Conservation (phyloP, 2,329 filamentous ascomycete species). For the Didymella sp. region DNA sequence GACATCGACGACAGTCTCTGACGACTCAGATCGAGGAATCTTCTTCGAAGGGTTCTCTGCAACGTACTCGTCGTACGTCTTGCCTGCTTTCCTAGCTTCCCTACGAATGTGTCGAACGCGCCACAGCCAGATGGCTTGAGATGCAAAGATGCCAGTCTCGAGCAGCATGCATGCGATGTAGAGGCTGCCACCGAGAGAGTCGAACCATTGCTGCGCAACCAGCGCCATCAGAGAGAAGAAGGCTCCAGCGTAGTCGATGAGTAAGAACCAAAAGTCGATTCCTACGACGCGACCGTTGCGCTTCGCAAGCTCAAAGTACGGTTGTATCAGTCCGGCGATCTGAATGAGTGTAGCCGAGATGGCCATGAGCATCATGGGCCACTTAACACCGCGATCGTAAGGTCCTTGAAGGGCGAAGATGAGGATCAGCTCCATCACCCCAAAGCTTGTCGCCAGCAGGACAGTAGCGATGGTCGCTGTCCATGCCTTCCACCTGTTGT, state of each 20-base stretch:
- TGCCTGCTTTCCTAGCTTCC: slow-evolving; percentile 60
- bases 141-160: slow-evolving; percentile 66
- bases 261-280: slow-evolving; percentile 65
- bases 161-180: slow-evolving; percentile 66
- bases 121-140: slow-evolving; percentile 65
- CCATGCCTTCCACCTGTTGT: slow-evolving; percentile 57
- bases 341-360: slow-evolving; percentile 65
- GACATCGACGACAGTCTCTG: slow-evolving; percentile 37
- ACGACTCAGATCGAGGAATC: slow-evolving; percentile 29
- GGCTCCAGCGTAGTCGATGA: slow-evolving; percentile 66
- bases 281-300: slow-evolving; percentile 67
- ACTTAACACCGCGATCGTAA: slow-evolving; percentile 61
- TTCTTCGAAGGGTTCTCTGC: slow-evolving; percentile 35
- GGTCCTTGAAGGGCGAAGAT: slow-evolving; percentile 64
- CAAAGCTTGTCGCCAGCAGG: slow-evolving; percentile 55
- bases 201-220: slow-evolving; percentile 68
- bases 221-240: slow-evolving; percentile 70
- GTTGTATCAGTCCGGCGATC: slow-evolving; percentile 63
- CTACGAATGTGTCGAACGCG: slow-evolving; percentile 61
- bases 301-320: slow-evolving; percentile 69
- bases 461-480: slow-evolving; percentile 56
- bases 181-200: slow-evolving; percentile 65
- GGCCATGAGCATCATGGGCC: slow-evolving; percentile 64
- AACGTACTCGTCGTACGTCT: slow-evolving; percentile 63
- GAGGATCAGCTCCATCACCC: slow-evolving; percentile 62